phyloP scores from a whole-genome alignment of 2,329 filamentous ascomycete species.

The Diaporthe velutina region DNA sequence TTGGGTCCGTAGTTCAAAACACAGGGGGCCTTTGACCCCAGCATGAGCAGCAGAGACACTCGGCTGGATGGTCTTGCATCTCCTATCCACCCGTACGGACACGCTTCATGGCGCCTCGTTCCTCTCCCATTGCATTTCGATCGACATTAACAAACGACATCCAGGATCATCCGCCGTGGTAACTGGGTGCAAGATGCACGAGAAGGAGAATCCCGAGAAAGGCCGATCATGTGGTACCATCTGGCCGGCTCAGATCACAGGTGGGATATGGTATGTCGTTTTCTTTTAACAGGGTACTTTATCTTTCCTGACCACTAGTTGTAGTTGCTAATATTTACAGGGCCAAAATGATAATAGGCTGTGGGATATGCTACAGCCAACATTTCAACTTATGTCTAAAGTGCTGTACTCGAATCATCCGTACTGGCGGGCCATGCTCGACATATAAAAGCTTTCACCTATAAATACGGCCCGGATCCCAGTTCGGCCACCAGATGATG shows the following conservation, averaged over 20 bases:
- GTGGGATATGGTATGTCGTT: not conserved
- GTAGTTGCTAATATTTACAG: not conserved
- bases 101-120: too few relatives aligned
- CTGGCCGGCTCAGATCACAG: not conserved
- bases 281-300: not conserved
- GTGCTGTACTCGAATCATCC: conserved; percentile 18
- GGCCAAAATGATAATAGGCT: not conserved
- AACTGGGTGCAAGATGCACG: not conserved
- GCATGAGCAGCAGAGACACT: not conserved
- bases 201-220: not conserved
- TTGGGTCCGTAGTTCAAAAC: not conserved
- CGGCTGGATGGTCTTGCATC: not conserved
- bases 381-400: not conserved
- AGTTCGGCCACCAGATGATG: not conserved
- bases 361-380: not conserved
- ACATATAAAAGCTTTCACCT: conserved; percentile 6
- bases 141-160: not conserved
- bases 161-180: not conserved
- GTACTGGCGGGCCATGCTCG: not conserved
- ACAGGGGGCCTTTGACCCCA: conserved; percentile 15
- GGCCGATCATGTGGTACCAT: not conserved
- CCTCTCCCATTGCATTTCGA: too few relatives aligned
- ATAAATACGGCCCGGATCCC: not conserved
- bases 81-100: conserved; percentile 5
- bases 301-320: not conserved